Percentiles rank a stretch among this genome's conserved stretches.
These are phyloP conservation scores for Fragilaria radians DNA, from an alignment of 108 stramenopile genomes.

Conservation along the genomic window DNA sequence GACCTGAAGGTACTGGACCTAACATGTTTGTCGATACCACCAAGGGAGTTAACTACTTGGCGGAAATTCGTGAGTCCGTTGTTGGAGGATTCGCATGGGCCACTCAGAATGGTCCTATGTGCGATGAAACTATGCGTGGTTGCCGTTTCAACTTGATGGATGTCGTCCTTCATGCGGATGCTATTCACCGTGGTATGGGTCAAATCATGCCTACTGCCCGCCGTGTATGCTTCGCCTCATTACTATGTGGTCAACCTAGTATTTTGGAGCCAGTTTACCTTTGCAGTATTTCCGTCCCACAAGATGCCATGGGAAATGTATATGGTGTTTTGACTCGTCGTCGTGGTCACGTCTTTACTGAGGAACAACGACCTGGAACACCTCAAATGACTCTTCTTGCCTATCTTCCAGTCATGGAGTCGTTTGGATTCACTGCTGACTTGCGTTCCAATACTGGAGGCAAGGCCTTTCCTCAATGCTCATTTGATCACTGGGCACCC, in stretches of 20 bases:
- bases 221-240: slow-evolving; percentile 96
- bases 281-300: slow-evolving; percentile 97
- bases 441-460: slow-evolving; percentile 98
- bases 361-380: slow-evolving; percentile 97
- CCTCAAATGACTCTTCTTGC: slow-evolving; percentile 98
- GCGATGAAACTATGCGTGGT: slow-evolving; percentile 98
- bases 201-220: slow-evolving; percentile 99
- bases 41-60: slow-evolving; percentile 99
- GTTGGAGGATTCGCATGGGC: slow-evolving; percentile 99
- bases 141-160: slow-evolving; percentile 97
- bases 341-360: slow-evolving; percentile 98
- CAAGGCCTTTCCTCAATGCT: slow-evolving; percentile 99
- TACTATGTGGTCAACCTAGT: slow-evolving; percentile 88
- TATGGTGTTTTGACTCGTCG: slow-evolving; percentile 98
- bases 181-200: slow-evolving; percentile 99
- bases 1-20: slow-evolving; percentile 98
- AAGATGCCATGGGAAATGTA: slow-evolving; percentile 98
- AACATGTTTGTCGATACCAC: slow-evolving; percentile 98
- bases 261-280: slow-evolving; percentile 98
- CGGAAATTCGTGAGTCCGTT: slow-evolving; percentile 99
- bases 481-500: slow-evolving; percentile 99
- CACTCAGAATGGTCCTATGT: slow-evolving; percentile 93
- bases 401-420: slow-evolving; percentile 99
- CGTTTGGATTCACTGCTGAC: slow-evolving; percentile 99
- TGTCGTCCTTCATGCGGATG: slow-evolving; percentile 99